Evolutionary conservation across 805 yeast species (phyloP), one percentile per base, ranked within the genome.

Genomic region (Teunomyces gatunensis): DNA sequence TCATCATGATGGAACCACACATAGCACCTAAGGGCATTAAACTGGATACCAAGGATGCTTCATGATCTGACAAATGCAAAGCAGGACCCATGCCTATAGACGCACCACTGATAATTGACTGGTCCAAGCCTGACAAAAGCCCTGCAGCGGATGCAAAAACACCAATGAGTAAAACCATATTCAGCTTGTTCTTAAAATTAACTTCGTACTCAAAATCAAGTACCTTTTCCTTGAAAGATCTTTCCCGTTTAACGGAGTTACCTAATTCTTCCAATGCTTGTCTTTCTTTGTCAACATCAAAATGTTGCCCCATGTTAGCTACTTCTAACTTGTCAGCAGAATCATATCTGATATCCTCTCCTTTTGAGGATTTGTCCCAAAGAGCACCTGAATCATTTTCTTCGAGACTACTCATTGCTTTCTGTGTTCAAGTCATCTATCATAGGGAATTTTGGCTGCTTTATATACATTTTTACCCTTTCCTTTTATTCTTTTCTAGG

Each of bases 11-110:
- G 47, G 85, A 78, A 42, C 89, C 88, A 25, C 77, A 75, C 63
- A 83, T 76, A 29, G 85, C 87, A 54, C 87, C 88, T 40, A 83
- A 64, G n/a, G 88, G 87, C 84, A 83, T 80, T 46, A 80, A 70
- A 25, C 84, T 70, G 33, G 80, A 73, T 15, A 82, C 77, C 50
- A 82, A 69, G 1, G 87, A 81, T 44, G 66, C 67, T 53, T 83
- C 71, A 52, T 69, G 65, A 4, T 66, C 47, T 15, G 68, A 55
- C 40, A 83, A 63, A 28, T 60, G 36, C 28, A 83, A 67, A 20
- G 69, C 72, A 1, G 61, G 60, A 12, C 65, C 68, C 75, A 82
- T 74, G 18, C 78, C 78, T 46, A 79, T 68, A 28, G 74, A 68
- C 2, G 88, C 88, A 59, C 87, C 88, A 23, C 82, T 74, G 49